These are phyloP conservation scores for Gomphus bonarii DNA, from an alignment of 1,284 basidiomycete species.

Conservation along the genomic window DNA sequence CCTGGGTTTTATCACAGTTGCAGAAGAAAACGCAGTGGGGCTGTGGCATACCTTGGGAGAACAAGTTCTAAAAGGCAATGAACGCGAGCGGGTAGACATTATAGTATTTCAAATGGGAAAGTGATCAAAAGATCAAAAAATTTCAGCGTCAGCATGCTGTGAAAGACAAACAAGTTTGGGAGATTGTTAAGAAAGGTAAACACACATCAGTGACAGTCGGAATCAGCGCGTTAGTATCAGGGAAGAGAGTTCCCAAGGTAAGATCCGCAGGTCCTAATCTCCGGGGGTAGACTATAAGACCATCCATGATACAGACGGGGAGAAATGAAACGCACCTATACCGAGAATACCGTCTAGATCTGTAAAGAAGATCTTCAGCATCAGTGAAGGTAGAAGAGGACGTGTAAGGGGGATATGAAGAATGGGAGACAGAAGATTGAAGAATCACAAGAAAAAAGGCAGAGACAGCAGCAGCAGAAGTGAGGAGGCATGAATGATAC, in stretches of 20 bases:
- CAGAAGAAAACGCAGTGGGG: neutral
- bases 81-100: neutral
- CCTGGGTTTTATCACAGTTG: constrained; percentile 15
- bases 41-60: constrained; percentile 1
- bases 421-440: no score
- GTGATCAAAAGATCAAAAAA: no score
- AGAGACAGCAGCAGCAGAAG: no score
- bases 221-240: constrained; percentile 13
- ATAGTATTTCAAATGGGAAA: neutral
- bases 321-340: neutral
- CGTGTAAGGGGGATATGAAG: no score
- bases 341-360: neutral
- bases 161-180: neutral
- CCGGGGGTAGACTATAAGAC: neutral
- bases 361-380: neutral
- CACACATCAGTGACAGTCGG: constrained; percentile 30
- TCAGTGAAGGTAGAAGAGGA: neutral
- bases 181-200: constrained; percentile 17
- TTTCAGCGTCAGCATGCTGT: no score
- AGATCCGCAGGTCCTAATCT: neutral
- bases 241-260: constrained; percentile 17
- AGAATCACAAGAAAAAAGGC: no score
- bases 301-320: neutral
- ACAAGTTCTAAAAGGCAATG: neutral
- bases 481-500: no score